These are phyloP conservation scores for Aspergillus fischeri DNA, from an alignment of 2,329 filamentous ascomycete genomes.

Conservation along the genomic window DNA sequence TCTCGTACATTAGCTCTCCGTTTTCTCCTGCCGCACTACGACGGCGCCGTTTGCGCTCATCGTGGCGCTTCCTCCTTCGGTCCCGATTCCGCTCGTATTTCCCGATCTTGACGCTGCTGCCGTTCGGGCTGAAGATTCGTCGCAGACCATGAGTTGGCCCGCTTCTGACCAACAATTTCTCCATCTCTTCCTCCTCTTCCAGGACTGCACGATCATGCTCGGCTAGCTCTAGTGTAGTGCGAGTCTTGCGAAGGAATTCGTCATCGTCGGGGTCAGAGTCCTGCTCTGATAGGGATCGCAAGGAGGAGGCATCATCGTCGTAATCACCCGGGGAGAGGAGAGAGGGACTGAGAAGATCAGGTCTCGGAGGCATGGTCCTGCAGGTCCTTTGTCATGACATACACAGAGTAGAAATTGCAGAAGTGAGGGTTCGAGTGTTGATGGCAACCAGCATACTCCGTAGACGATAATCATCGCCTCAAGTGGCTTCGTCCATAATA, in stretches of 20 bases:
- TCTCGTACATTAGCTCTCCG: conserved; percentile 78
- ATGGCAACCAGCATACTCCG: not conserved
- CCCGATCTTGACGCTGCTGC: conserved; percentile 49
- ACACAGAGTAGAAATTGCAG: not conserved
- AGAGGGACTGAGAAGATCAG: conserved; percentile 32
- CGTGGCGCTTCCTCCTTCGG: conserved; percentile 44
- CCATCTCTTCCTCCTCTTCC: conserved; percentile 66
- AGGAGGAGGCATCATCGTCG: conserved; percentile 65
- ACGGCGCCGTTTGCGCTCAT: conserved; percentile 41
- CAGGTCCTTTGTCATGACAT: not conserved
- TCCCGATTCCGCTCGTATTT: conserved; percentile 49
- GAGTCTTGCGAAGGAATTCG: conserved; percentile 60
- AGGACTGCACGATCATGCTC: conserved; percentile 67
- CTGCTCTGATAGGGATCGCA: conserved; percentile 61
- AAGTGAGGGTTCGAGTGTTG: not conserved
- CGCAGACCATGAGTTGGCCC: conserved; percentile 33
- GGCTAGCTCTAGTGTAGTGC: conserved; percentile 66
- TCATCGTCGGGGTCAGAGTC: conserved; percentile 75
- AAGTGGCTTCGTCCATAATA: too few relatives aligned
- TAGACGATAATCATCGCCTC: not conserved
- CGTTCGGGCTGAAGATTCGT: conserved; percentile 40
- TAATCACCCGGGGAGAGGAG: conserved; percentile 62
- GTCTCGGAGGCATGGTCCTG: conserved; percentile 20
- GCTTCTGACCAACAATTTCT: conserved; percentile 44
- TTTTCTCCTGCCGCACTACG: conserved; percentile 59